Conservation (phyloP, 2,329 filamentous ascomycete species). For the Paraphoma chrysanthemicola region DNA sequence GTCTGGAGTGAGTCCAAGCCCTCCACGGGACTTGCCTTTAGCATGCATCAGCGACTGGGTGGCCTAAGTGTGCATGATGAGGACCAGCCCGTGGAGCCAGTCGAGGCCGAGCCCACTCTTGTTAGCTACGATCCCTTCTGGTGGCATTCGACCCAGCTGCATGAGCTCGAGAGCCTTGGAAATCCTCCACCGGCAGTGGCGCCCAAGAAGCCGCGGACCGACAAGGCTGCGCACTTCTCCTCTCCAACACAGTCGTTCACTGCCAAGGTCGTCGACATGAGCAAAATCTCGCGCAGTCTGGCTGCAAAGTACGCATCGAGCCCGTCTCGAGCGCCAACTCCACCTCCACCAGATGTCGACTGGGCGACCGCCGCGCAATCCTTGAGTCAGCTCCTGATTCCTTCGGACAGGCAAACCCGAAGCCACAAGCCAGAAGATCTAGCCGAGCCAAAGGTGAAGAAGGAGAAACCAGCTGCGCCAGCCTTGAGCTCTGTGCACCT, state of each 20-base stretch:
- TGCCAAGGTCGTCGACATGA: constrained; percentile 75
- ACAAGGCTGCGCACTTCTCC: constrained; percentile 74
- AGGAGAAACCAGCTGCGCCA: constrained; percentile 57
- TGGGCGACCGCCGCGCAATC: constrained; percentile 88
- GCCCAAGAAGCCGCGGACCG: constrained; percentile 67
- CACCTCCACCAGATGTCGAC: constrained; percentile 79
- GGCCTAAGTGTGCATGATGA: constrained; percentile 45
- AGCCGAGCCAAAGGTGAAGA: constrained; percentile 62
- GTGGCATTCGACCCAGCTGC: constrained; percentile 50
- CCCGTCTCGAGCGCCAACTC: constrained; percentile 60
- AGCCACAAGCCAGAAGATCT: constrained; percentile 83
- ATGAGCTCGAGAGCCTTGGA: constrained; percentile 43
- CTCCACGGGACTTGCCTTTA: constrained; percentile 59
- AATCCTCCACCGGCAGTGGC: constrained; percentile 44
- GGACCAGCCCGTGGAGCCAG: constrained; percentile 20
- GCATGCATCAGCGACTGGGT: constrained; percentile 64
- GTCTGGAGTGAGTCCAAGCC: constrained; percentile 36
- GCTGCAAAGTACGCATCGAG: constrained; percentile 55
- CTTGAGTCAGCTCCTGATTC: constrained; percentile 82
- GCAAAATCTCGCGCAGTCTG: constrained; percentile 69
- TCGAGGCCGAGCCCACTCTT: constrained; percentile 24
- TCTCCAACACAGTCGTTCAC: constrained; percentile 88
- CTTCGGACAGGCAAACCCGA: constrained; percentile 73
- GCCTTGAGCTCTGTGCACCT: constrained; percentile 48
- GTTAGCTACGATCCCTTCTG: constrained; percentile 50